Evolutionary conservation across 768 basidiomycete genomes (phyloP).

Genomic region (Wakefieldia striispora): DNA sequence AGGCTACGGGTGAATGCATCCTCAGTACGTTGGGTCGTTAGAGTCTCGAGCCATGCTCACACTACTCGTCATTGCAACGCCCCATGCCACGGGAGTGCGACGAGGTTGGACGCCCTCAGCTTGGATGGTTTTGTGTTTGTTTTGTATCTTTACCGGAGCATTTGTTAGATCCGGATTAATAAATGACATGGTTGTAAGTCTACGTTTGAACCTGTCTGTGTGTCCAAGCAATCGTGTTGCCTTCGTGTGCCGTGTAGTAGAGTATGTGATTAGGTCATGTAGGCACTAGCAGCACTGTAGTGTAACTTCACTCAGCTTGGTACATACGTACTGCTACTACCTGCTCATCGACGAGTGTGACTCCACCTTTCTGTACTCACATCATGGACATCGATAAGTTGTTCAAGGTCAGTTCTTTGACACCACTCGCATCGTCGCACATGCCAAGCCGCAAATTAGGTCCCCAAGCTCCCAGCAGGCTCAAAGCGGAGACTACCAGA

Average conservation of each 20-base stretch:
- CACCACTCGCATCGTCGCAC: neutral
- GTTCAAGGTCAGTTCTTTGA: slow-evolving; percentile 39
- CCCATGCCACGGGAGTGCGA: slow-evolving; percentile 3
- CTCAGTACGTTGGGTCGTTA: slow-evolving; percentile 30
- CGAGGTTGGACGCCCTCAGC: slow-evolving; percentile 4
- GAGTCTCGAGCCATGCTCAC: slow-evolving; percentile 26
- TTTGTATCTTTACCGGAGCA: slow-evolving; percentile 2
- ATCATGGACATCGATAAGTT: slow-evolving; percentile 50
- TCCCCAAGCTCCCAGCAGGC: slow-evolving; percentile 62
- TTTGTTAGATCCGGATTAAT: slow-evolving; percentile 4
- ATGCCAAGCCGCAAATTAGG: slow-evolving; percentile 35
- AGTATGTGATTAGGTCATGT: slow-evolving; percentile 17
- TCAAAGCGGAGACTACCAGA: slow-evolving; percentile 76
- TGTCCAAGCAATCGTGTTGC: neutral
- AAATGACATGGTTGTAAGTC: neutral
- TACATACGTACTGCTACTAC: neutral
- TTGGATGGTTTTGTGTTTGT: neutral
- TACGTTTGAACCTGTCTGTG: no score
- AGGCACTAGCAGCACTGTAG: neutral
- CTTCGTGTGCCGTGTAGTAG: neutral
- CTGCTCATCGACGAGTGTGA: neutral
- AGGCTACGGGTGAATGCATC: slow-evolving; percentile 1
- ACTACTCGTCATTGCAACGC: slow-evolving; percentile 7
- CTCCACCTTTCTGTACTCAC: neutral
- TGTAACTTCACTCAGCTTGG: neutral